Evolutionary conservation across 2,329 filamentous ascomycete genomes (phyloP).

Genomic region (Alternaria infectoria): DNA sequence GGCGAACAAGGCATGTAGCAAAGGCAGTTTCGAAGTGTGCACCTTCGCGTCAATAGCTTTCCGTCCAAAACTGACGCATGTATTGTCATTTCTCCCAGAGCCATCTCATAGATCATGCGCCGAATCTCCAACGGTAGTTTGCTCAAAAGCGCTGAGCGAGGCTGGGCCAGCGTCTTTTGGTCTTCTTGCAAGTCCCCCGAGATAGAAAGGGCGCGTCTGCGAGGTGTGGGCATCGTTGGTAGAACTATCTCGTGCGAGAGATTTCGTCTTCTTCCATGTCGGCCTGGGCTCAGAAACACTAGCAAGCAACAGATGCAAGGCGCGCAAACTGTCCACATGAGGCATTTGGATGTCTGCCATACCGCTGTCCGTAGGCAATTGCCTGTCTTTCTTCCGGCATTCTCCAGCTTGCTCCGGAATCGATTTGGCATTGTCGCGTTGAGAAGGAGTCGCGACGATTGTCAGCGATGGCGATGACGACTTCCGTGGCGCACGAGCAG

Average conservation of each 20-base stretch:
- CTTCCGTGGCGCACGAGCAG: not conserved
- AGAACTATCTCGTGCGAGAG: not conserved
- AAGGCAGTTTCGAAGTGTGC: not conserved
- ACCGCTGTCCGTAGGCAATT: slow-evolving; percentile 9
- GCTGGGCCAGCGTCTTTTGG: slow-evolving; percentile 21
- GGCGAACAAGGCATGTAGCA: not conserved
- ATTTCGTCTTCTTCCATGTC: not conserved
- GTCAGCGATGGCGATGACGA: not conserved
- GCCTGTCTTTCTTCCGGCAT: slow-evolving; percentile 11
- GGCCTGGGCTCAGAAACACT: slow-evolving; percentile 6
- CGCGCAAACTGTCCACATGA: slow-evolving; percentile 21
- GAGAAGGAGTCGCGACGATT: not conserved
- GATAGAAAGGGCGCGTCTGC: slow-evolving; percentile 20
- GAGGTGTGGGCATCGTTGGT: slow-evolving; percentile 23
- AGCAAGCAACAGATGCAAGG: slow-evolving; percentile 25
- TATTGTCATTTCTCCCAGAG: slow-evolving; percentile 18
- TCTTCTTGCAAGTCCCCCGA: slow-evolving; percentile 6
- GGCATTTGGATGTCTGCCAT: slow-evolving; percentile 20
- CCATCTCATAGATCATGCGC: slow-evolving; percentile 23
- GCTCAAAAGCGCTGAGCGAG: slow-evolving; percentile 23
- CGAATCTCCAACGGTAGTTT: slow-evolving; percentile 31
- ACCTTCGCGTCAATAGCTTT: slow-evolving; percentile 13
- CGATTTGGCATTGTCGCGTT: slow-evolving; percentile 8
- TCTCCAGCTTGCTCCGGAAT: slow-evolving; percentile 11
- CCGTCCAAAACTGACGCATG: slow-evolving; percentile 15